These are phyloP conservation scores for Gossypium aridum DNA, from an alignment of 441 rosid genomes.

Conservation along the genomic window DNA sequence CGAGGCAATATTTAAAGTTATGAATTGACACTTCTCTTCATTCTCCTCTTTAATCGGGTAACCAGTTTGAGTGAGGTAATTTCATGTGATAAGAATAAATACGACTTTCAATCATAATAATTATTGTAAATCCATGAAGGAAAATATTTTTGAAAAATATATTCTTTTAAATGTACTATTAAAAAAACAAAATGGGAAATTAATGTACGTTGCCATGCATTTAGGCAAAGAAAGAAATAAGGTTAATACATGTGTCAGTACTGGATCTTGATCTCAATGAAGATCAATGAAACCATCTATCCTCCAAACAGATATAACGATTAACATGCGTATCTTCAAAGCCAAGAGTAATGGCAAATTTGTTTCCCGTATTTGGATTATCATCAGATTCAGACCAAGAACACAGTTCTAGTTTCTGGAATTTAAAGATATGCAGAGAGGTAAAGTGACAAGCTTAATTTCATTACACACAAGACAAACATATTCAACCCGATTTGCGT, in stretches of 20 bases:
- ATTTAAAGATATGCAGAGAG: constrained; percentile 37
- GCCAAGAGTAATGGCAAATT: constrained; percentile 17
- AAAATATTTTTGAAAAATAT: background rate
- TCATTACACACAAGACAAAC: background rate
- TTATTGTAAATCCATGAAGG: background rate
- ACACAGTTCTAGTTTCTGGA: constrained; percentile 5
- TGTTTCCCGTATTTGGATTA: constrained; percentile 11
- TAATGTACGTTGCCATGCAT: background rate
- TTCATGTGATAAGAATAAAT: too few species aligned
- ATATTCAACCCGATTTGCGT: background rate
- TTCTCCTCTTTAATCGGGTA: too few species aligned
- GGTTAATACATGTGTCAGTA: background rate
- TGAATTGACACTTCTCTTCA: too few species aligned
- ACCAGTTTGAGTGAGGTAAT: too few species aligned
- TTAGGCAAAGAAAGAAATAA: background rate
- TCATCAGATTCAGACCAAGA: constrained; percentile 10
- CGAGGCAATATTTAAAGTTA: background rate
- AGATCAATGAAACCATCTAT: constrained; percentile 1
- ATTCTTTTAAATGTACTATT: background rate
- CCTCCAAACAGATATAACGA: constrained; percentile 18
- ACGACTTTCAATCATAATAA: too few species aligned
- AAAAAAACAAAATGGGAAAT: background rate
- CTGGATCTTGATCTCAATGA: constrained; percentile 5
- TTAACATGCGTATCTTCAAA: constrained; percentile 20
- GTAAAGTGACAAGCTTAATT: constrained; percentile 10